Base-by-base conservation (phyloP, 2,329 filamentous ascomycete genomes). In the Paecilomyces fulvus region DNA sequence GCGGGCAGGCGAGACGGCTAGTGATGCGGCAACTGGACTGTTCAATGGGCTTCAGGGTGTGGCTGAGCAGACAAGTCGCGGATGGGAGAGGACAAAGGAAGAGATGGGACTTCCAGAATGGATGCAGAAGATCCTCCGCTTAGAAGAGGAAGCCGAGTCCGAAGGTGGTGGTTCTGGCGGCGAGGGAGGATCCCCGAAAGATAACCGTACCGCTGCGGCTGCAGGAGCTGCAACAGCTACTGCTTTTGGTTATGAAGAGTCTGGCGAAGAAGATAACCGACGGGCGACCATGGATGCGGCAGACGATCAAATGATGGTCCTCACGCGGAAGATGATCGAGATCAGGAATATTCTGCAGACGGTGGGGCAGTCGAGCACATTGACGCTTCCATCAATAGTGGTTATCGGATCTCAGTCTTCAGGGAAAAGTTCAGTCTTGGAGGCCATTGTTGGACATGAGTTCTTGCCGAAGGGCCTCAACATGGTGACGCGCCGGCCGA, bases 321-420 rank as follows among this genome's bases (percentile, higher is more conserved):
- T 99, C 67, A 99, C 95, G 1, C 92, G 94, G 77, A 97, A 97
- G 77, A 99, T 99, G 94, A 99, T 99, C 67, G 94, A 99, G 77
- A 97, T 99, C 56, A 82, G 95, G 63, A 92, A 87, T 63, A 90
- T 99, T 56, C 80, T 99, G 23, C 89, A 95, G 67, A 90, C 87
- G 25, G 89, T 99, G 51, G 95, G 92, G 31, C 92, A 99, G 76
- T 95, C 92, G 0, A 90, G 88, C 61, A 85, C 89, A 2, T 78
- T 99, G 60, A 92, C 89, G 1, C 77, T 99, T 21, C 94, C 94
- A 0, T 97, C 95, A 0, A 99, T 99, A 57, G 94, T 99, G n/a
- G 94, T 99, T 37, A 96, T 99, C 64, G 94, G 94, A 23, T 99
- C 94, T 1, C 94, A 99, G 70, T 99, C 94, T 0, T 97, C 94